Percentiles rank a stretch among this genome's conserved stretches.
Evolutionary conservation across 495 filamentous ascomycete genomes (phyloP).

Genomic region (Peziza echinospora): DNA sequence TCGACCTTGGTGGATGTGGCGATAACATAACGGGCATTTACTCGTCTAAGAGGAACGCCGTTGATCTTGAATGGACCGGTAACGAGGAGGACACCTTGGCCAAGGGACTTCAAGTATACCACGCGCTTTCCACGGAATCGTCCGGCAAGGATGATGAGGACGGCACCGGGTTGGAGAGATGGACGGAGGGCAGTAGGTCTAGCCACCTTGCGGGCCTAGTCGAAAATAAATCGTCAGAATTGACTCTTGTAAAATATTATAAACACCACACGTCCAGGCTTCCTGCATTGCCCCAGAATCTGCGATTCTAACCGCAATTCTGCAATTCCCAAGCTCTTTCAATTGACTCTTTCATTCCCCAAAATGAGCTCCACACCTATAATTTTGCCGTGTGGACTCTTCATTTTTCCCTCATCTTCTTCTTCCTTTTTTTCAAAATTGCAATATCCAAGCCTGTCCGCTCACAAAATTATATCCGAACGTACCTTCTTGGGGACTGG

Average conservation of each 20-base stretch:
- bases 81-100: conserved; percentile 91
- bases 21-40: conserved; percentile 98
- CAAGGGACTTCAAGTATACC: conserved; percentile 87
- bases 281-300: not conserved
- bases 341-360: not conserved
- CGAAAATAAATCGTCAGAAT: not conserved
- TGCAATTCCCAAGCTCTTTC: too few relatives aligned
- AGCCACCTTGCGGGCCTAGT: conserved; percentile 80
- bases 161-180: conserved; percentile 73
- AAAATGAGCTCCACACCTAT: conserved; percentile 4
- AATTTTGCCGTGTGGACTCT: conserved; percentile 1
- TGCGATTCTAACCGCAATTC: too few relatives aligned
- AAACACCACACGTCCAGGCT: not conserved
- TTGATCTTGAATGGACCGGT: conserved; percentile 99
- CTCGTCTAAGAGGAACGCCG: conserved; percentile 91
- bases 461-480: conserved; percentile 11
- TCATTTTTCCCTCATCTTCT: not conserved
- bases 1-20: conserved; percentile 84
- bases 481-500: conserved; percentile 77
- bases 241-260: not conserved
- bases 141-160: conserved; percentile 96
- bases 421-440: conserved; percentile 2
- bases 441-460: not conserved
- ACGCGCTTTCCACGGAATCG: conserved; percentile 99
- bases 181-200: conserved; percentile 64